Conservation (phyloP, 1,284 basidiomycete species). For the Singerocomus inundabilis region DNA sequence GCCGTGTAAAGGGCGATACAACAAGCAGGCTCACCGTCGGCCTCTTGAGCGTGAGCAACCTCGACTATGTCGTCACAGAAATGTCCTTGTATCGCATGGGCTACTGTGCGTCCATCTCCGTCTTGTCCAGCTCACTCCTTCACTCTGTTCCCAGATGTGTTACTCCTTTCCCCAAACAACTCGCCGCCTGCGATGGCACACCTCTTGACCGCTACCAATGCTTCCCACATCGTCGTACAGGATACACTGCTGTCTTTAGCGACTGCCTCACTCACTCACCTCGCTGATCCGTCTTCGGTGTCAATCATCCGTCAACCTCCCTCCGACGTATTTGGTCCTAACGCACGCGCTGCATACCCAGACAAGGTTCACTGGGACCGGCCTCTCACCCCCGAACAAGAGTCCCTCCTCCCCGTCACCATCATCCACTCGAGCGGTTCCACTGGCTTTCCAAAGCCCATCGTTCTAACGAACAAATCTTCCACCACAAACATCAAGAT, state of each 20-base stretch:
- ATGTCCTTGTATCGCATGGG: slow-evolving; percentile 32
- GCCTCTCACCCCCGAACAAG: slow-evolving; percentile 45
- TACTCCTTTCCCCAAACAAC: slow-evolving; percentile 58
- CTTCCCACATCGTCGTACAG: slow-evolving; percentile 41
- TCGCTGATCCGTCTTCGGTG: slow-evolving; percentile 22
- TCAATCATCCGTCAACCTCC: slow-evolving; percentile 25
- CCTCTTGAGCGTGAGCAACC: slow-evolving; percentile 28
- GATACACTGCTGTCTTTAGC: slow-evolving; percentile 16
- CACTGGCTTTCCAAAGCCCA: slow-evolving; percentile 46
- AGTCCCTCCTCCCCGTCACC: slow-evolving; percentile 44
- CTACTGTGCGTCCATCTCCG: slow-evolving; percentile 24
- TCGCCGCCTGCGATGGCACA: slow-evolving; percentile 55
- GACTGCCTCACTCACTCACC: slow-evolving; percentile 14
- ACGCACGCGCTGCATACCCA: slow-evolving; percentile 31
- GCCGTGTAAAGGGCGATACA: slow-evolving; percentile 26
- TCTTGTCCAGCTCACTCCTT: not conserved
- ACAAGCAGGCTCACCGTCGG: slow-evolving; percentile 28
- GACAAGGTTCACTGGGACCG: slow-evolving; percentile 36
- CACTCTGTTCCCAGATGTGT: slow-evolving; percentile 21
- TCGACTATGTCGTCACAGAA: slow-evolving; percentile 30
- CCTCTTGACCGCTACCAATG: slow-evolving; percentile 47
- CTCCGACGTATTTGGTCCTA: slow-evolving; percentile 13
- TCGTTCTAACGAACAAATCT: slow-evolving; percentile 41
- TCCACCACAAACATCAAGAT: slow-evolving; percentile 37
- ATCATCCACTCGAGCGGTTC: slow-evolving; percentile 66